Evolutionary conservation across 768 basidiomycete genomes (phyloP), one percentile per base, ranked within the genome.

Genomic region (Tylopilus felleus): DNA sequence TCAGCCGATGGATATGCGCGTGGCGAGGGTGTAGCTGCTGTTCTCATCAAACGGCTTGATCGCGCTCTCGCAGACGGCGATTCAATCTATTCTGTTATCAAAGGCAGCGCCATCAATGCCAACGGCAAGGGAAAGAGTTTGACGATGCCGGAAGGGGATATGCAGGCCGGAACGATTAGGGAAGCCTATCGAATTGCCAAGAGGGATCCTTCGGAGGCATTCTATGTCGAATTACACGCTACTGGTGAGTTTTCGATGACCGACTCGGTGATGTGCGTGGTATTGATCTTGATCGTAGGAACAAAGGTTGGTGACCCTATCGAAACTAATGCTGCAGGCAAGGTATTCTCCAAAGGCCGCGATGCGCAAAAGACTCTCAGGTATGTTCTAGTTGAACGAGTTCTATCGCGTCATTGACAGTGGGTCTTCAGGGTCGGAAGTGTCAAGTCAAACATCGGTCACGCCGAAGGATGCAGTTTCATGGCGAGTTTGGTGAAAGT

Each of bases 221-320:
- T 80, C 53, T 81, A 70, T 55, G 69, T 81, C 0, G 80, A 81
- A 58, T 55, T 77, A 12, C 80, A 82, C 52, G 78, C 76, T 19
- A 80, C 80, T n/a, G 79, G 67, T 66, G 19, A 25, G 57, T 55
- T n/a, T 4, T 55, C 1, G 6, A 6, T 28, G n/a, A 8, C 4
- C 17, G 8, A 13, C 7, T 39, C 2, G 23, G 16, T 14, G 28
- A 16, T 29, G 17, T 19, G 8, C 0, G 12, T 17, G 43, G n/a
- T 43, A 35, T 22, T 62, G 46, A 64, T 44, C 7, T 8, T 2
- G 10, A 41, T 43, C 22, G 2, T 36, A 64, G 63, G 63, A 33
- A 80, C 80, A 3, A 71, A 74, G 35, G 70, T 65, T 28, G 80
- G 79, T 0, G 80, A 81, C 55, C 79, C 80, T 1, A 75, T 72